Evolutionary conservation across 805 yeast species (phyloP).

Genomic region (Teunomyces cretensis): DNA sequence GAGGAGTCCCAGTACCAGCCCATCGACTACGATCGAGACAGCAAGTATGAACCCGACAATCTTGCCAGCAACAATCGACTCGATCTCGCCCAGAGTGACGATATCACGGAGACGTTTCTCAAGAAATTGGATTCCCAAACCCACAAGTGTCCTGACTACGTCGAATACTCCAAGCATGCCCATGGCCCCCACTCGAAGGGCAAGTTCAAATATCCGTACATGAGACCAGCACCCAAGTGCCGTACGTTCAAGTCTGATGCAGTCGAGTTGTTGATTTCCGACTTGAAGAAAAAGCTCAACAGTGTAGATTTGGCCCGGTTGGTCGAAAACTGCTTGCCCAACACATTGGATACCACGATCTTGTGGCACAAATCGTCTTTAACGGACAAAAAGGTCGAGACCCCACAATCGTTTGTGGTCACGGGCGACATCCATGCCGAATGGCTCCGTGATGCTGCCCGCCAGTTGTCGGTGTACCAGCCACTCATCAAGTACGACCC

Average conservation of each 20-base stretch:
- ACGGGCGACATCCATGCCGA: conserved; percentile 95
- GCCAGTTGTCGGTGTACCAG: conserved; percentile 77
- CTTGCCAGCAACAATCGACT: background rate
- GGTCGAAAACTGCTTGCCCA: conserved; percentile 82
- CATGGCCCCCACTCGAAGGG: conserved; percentile 66
- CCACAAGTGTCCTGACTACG: conserved; percentile 58
- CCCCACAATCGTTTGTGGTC: conserved; percentile 69
- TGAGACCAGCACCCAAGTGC: conserved; percentile 72
- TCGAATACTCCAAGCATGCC: conserved; percentile 51
- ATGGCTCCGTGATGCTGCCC: conserved; percentile 86
- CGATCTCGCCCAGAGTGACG: background rate
- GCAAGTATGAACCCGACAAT: background rate
- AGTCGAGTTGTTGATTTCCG: conserved; percentile 60
- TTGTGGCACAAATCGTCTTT: conserved; percentile 54
- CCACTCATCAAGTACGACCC: conserved; percentile 55
- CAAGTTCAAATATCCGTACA: conserved; percentile 56
- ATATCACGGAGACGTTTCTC: conserved; percentile 16
- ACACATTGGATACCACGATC: conserved; percentile 84
- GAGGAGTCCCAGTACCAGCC: background rate
- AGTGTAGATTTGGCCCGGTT: conserved; percentile 71
- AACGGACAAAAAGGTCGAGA: conserved; percentile 11
- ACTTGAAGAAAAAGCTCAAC: conserved; percentile 47
- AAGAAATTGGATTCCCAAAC: conserved; percentile 17
- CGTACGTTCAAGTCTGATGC: conserved; percentile 66
- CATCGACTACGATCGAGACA: background rate